Evolutionary conservation across 2,329 filamentous ascomycete species (phyloP).

Genomic region (Talaromyces sp.): DNA sequence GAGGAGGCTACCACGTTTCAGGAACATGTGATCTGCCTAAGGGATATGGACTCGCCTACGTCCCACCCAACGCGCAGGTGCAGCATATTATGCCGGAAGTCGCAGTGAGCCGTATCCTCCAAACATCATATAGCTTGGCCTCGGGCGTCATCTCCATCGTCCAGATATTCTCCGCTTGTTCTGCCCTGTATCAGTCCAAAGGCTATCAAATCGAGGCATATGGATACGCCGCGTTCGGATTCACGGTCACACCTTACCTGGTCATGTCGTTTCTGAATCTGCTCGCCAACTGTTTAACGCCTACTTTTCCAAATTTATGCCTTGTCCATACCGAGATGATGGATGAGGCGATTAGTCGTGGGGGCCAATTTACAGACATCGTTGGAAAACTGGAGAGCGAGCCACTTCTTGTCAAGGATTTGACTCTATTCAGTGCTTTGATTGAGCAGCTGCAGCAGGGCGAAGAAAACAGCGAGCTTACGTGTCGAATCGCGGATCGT

Average conservation of each 20-base stretch:
- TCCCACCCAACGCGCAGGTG: slow-evolving; percentile 17
- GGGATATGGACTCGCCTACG: slow-evolving; percentile 19
- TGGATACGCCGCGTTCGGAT: slow-evolving; percentile 35
- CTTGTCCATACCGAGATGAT: slow-evolving; percentile 28
- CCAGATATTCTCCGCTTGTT: slow-evolving; percentile 27
- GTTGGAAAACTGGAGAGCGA: slow-evolving; percentile 21
- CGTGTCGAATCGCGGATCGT: neutral
- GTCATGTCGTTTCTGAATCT: slow-evolving; percentile 39
- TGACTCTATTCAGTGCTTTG: neutral
- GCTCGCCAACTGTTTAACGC: slow-evolving; percentile 22
- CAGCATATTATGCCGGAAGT: neutral
- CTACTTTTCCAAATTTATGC: slow-evolving; percentile 30
- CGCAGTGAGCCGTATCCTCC: slow-evolving; percentile 14
- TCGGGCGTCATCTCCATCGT: slow-evolving; percentile 27
- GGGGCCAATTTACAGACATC: slow-evolving; percentile 25
- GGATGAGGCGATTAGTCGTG: slow-evolving; percentile 27
- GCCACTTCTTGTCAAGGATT: neutral
- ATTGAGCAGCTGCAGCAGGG: neutral
- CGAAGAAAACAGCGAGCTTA: neutral
- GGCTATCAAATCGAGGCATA: slow-evolving; percentile 31
- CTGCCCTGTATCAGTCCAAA: slow-evolving; percentile 29
- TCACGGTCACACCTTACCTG: slow-evolving; percentile 35
- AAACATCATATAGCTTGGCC: slow-evolving; percentile 24
- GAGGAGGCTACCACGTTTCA: slow-evolving; percentile 18
- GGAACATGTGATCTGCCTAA: slow-evolving; percentile 16